Base-by-base conservation (phyloP, 2,329 filamentous ascomycete genomes). In the Colletotrichum acutatum region DNA sequence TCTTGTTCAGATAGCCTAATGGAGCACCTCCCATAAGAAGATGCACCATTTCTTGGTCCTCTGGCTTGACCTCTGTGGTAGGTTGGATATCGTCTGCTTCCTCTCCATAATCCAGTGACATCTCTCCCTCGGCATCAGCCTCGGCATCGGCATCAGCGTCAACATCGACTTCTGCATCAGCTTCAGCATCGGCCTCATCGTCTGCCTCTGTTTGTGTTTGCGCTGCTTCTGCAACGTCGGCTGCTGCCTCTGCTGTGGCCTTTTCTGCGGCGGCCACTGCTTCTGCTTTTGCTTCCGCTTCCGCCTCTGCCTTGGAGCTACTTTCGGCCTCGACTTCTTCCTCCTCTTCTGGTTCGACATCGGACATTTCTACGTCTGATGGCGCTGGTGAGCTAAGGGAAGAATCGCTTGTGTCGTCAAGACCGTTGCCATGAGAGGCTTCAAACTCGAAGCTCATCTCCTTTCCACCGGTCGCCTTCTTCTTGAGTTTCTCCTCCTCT, bases 371-470 rank as follows among this genome's bases (percentile, higher is more conserved):
- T 66, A 81, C 81, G 66, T 83, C 83, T 8, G 82, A 83, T 3
- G 86, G 79, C 30, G 84, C 85, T 1, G 82, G 79, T 5, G 83
- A 80, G 70, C 84, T 85, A 68, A 86, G 80, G 0, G 86, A 88
- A 11, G 87, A 76, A 54, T 87, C 86, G 74, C 88, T 90, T 2
- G 88, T 90, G 72, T 90, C 89, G 57, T 86, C 85, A 54, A 88
- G 85, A 53, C 86, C 90, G 70, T 88, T 85, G 53, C 89, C 89
- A 72, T 89, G 86, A 0, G 88, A 87, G 78, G 90, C 88, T 78
- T 93, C 91, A 77, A 94, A 94, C 68, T 92, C 91, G 74, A 94
- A 92, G 79, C 91, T 94, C 91, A 94, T 94, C 75, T 91, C 88
- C 78, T 92, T 92, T 68, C 90, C 90, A 42, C 89, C 89, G 65